Evolutionary conservation across 495 filamentous ascomycete species (phyloP), one percentile per base, ranked within the genome.

Genomic region (Tuber brumale): DNA sequence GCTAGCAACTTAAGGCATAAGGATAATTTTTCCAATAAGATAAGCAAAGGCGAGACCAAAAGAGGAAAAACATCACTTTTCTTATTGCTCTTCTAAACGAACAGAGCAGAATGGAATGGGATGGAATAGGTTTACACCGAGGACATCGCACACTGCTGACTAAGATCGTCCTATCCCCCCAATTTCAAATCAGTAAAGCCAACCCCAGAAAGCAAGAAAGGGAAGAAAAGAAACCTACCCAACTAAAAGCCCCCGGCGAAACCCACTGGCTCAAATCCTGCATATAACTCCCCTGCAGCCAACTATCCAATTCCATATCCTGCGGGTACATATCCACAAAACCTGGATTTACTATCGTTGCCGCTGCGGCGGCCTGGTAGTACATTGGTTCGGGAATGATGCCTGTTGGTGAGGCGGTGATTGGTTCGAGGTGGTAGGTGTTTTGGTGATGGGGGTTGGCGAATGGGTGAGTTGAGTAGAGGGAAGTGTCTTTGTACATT

Each of bases 381-480:
- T 66, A 66, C 57, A 66, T 66, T 31, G 27, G 3, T 35, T 66
- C 57, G n/a, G 51, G 51, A 3, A 61, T 31, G 23, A 61, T 27
- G 10, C 51, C 9, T 10, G n/a, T n/a, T 66, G 3, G 57, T 31
- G 31, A 1, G 57, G 57, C n/a, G 57, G 57, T 66, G 14, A 6
- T 66, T 6, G 57, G 4, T 7, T 35, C 57, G 31, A 66, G 57
- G 27, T 66, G 57, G 57, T 66, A 66, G 51, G 73, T 82, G 23
- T 86, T 84, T 81, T 90, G 85, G 23, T 85, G 86, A 69, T 85
- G 85, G 51, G 51, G 10, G 42, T 85, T 83, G 4, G 89, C 88
- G 83, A 89, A 90, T 14, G 85, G 82, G 3, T 89, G 88, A 19
- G 86, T 84, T 16, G 89, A 89, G 81, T 90, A 90, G 76, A 74